These are phyloP conservation scores for Volvox africanus DNA, from an alignment of 139 green algal species.

Conservation along the genomic window DNA sequence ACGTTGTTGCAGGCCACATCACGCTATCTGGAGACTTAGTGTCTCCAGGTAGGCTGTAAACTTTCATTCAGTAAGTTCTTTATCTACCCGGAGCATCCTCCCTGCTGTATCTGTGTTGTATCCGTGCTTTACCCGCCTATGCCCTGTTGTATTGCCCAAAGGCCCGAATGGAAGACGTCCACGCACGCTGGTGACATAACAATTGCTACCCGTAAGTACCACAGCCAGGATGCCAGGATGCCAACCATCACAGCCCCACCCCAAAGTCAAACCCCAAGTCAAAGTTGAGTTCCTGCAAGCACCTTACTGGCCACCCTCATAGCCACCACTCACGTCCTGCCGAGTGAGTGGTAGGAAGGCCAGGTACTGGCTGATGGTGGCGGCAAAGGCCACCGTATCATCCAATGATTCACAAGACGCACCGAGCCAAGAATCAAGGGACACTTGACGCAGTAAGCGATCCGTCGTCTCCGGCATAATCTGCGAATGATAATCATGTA, in stretches of 20 bases:
- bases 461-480: constrained; percentile 41
- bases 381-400: constrained; percentile 19
- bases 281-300: neutral
- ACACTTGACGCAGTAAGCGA: constrained; percentile 7
- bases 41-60: no score
- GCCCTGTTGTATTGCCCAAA: neutral
- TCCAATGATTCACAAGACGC: constrained; percentile 13
- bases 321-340: constrained; percentile 1
- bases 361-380: constrained; percentile 42
- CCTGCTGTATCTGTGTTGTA: no score
- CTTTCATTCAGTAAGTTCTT: no score
- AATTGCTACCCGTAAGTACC: no score
- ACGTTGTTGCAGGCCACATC: no score
- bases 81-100: no score
- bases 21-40: no score
- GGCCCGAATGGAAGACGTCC: neutral
- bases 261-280: neutral
- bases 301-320: neutral
- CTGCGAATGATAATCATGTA: neutral
- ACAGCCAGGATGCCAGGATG: neutral
- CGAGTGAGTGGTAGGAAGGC: constrained; percentile 42
- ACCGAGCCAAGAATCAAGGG: constrained; percentile 23
- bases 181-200: neutral
- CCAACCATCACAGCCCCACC: neutral
- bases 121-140: no score